These are phyloP conservation scores for Metschnikowia santaceciliae DNA, from an alignment of 805 yeast species.

Conservation along the genomic window DNA sequence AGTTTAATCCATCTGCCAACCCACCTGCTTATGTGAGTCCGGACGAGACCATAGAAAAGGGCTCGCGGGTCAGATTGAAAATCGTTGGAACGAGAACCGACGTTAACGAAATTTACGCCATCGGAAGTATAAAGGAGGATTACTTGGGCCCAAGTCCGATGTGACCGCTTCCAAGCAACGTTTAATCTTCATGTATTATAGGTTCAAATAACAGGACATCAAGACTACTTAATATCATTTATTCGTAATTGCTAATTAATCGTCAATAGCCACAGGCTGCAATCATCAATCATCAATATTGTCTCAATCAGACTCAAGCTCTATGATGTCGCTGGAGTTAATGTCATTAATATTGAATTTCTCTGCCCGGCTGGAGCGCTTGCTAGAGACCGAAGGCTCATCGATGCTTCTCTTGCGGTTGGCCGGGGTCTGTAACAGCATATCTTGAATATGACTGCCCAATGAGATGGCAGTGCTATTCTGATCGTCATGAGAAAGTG, in stretches of 20 bases:
- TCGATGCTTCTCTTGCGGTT: slow-evolving; percentile 12
- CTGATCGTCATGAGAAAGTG: slow-evolving; percentile 1
- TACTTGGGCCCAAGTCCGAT: slow-evolving; percentile 77
- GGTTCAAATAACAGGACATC: slow-evolving; percentile 1
- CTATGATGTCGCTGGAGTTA: slow-evolving; percentile 13
- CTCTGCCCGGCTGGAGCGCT: slow-evolving; percentile 8
- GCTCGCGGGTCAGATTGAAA: slow-evolving; percentile 88
- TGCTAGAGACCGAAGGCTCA: slow-evolving; percentile 6
- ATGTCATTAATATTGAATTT: slow-evolving; percentile 11
- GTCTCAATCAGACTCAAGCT: slow-evolving; percentile 9
- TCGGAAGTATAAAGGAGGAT: slow-evolving; percentile 97
- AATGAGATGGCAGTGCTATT: slow-evolving; percentile 3
- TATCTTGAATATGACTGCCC: slow-evolving; percentile 8
- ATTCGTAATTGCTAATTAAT: neutral
- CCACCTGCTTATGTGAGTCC: slow-evolving; percentile 98
- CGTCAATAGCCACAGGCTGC: neutral
- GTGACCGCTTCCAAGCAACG: slow-evolving; percentile 15
- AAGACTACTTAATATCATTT: neutral
- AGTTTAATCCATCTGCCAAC: slow-evolving; percentile 89
- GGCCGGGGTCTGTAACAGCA: slow-evolving; percentile 11
- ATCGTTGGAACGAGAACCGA: slow-evolving; percentile 97
- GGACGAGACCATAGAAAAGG: slow-evolving; percentile 92
- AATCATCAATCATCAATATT: neutral
- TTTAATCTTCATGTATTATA: slow-evolving; percentile 12
- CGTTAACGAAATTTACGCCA: slow-evolving; percentile 95